Evolutionary conservation across 1,284 basidiomycete genomes (phyloP), one percentile per base, ranked within the genome.

Genomic region (Irpex rosettiformis): DNA sequence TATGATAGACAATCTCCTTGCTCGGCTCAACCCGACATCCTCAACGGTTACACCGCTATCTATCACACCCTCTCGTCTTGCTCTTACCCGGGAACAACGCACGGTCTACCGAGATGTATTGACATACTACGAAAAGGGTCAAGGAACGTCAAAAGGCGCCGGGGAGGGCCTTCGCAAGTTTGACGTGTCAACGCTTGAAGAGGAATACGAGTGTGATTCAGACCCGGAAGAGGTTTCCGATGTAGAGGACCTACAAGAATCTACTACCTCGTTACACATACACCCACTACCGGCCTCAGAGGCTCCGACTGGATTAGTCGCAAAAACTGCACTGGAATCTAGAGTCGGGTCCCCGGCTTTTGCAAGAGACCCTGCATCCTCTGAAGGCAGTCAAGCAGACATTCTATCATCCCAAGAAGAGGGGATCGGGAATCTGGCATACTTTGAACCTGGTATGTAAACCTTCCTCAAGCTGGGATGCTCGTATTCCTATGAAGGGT

Each of bases 241-340:
- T 8, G 55, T 47, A 28, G 52, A 47, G 30, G 61, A 55, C 18
- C 27, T 52, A 10, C 56, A 56, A 27, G 57, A 49, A 45, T 51
- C 55, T 6, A 43, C 55, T 8, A n/a, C 40, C 3, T 21, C 52
- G 6, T 47, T 57, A n/a, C 55, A 60, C 27, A 47, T 58, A 45
- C 52, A 56, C 45, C 55, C 64, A 6, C 58, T 68, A 22, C 67
- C 67, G 16, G 68, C 69, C 55, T 52, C 57, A 13, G 56, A 60
- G 1, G 67, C 72, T 0, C 72, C 73, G 1, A 65, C 69, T 10
- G 70, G 70, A 1, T 62, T 73, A 27, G 65, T 74, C 53, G 72
- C 72, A n/a, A 61, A 64, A 13, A 64, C 69, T 11, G 67, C 69
- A 3, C 60, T 73, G 3, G 64, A 67, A 21, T 56, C 60, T 25